Percentiles rank a stretch among this genome's conserved stretches.
Conservation (phyloP, 192 early-diverging fungal species). For the Geosiphon pyriformis region DNA sequence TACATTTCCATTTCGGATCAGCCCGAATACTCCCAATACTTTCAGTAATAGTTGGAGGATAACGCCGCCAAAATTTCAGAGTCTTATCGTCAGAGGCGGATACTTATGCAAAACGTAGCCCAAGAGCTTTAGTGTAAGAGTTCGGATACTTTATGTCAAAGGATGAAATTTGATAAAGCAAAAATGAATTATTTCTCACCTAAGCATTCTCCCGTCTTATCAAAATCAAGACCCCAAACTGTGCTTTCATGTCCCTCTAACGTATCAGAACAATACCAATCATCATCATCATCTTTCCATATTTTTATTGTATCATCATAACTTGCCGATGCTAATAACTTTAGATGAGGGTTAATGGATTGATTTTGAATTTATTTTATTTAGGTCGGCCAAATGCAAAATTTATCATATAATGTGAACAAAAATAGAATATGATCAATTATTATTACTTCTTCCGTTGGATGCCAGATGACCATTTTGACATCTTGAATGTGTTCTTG, state of each 20-base stretch:
- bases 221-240: slow-evolving; percentile 91
- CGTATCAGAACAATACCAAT: slow-evolving; percentile 90
- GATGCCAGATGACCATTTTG: slow-evolving; percentile 92
- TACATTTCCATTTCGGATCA: slow-evolving; percentile 63
- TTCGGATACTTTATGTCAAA: too few species aligned
- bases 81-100: slow-evolving; percentile 88
- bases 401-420: not conserved
- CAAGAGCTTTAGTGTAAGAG: too few species aligned
- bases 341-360: too few species aligned
- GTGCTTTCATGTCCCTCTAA: slow-evolving; percentile 83
- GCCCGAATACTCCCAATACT: slow-evolving; percentile 44
- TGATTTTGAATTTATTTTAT: too few species aligned
- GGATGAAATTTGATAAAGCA: slow-evolving; percentile 1
- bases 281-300: slow-evolving; percentile 93
- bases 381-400: not conserved
- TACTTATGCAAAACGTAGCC: slow-evolving; percentile 39
- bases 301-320: slow-evolving; percentile 95
- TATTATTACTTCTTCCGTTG: slow-evolving; percentile 63
- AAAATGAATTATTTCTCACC: slow-evolving; percentile 27
- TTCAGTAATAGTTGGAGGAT: slow-evolving; percentile 40
- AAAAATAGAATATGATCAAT: not conserved
- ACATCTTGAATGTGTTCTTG: slow-evolving; percentile 97
- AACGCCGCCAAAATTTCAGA: slow-evolving; percentile 71
- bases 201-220: slow-evolving; percentile 52
- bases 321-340: slow-evolving; percentile 75